Conservation (phyloP, 2,329 filamentous ascomycete species). For the Lasiodiplodia citricola region DNA sequence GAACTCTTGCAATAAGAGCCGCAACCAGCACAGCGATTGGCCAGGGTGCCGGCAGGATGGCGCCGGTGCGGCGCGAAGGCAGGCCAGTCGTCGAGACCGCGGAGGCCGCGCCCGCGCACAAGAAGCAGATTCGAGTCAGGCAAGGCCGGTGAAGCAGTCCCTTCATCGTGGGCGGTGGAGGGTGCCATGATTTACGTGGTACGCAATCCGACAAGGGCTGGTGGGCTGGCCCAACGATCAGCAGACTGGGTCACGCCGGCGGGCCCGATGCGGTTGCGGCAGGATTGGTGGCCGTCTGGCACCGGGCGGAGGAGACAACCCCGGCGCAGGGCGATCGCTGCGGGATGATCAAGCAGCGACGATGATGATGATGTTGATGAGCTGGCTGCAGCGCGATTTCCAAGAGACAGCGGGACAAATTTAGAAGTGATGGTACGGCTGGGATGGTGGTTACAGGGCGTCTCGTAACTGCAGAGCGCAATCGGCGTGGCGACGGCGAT, state of each 20-base stretch:
- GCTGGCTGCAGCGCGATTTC: neutral
- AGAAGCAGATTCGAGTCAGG: neutral
- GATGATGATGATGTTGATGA: neutral
- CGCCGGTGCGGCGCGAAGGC: conserved; percentile 1
- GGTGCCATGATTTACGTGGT: conserved; percentile 10
- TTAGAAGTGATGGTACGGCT: conserved; percentile 15
- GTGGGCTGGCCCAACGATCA: conserved; percentile 11
- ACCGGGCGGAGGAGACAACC: conserved; percentile 11
- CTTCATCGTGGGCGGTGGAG: neutral
- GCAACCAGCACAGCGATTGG: conserved; percentile 13
- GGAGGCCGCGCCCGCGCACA: neutral
- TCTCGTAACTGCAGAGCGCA: conserved; percentile 20
- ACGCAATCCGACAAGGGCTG: conserved; percentile 19
- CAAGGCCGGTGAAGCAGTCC: conserved; percentile 1
- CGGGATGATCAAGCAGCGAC: conserved; percentile 22
- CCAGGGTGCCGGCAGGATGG: neutral
- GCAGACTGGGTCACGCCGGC: conserved; percentile 6
- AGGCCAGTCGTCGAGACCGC: conserved; percentile 2
- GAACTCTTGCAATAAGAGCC: conserved; percentile 19
- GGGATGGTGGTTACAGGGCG: conserved; percentile 16
- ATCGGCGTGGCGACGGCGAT: conserved; percentile 19
- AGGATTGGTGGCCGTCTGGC: conserved; percentile 5
- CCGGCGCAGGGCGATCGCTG: conserved; percentile 20
- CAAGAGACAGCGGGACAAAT: conserved; percentile 7
- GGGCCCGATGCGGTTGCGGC: conserved; percentile 12